Evolutionary conservation across 306 rosid genomes (phyloP), one percentile per base, ranked within the genome.

Genomic region (Malus asiatica): DNA sequence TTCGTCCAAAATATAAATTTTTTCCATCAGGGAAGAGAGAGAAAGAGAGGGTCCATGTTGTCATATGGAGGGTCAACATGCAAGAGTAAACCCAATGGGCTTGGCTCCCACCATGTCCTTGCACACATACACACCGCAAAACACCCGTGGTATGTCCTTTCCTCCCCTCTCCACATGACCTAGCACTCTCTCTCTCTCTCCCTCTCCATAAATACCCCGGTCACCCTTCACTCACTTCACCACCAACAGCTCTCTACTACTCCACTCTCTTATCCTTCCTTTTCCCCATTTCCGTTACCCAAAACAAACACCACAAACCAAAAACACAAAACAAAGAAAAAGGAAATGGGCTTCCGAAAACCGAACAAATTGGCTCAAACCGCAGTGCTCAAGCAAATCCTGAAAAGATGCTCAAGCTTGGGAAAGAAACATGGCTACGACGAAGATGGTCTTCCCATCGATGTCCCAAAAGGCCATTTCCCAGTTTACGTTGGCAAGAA

Each of bases 391-490:
- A 89, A 88, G 78, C 98, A 93, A 76, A 93, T 93, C 82, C 88
- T 93, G 10, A 90, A 88, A 75, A 84, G 97, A 40, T 93, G 98
- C 75, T 91, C 97, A 0, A 91, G 97, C 89, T 74, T 91, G 45
- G 96, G 98, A 1, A 88, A 87, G 76, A 85, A 82, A 67, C 40
- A 79, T 18, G 87, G 80, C 1, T 83, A 84, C 60, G 87, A 84
- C 2, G 91, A 89, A 40, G 81, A 90, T 68, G 89, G 87, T 0
- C 90, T 86, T 9, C 98, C 95, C 3, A 51, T 85, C 4, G 97
- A 95, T 25, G 97, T 95, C 64, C 97, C 97, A 9, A 92, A 90
- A 76, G 98, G 98, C 0, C 98, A 95, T 72, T 95, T 95, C 46
- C 84, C 96, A 1, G 97, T 95, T 1, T 95, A 95, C 5, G 98